A percentile compares a stretch with the other conserved stretches of the same genome.
Evolutionary conservation across 2,329 filamentous ascomycete species (phyloP).

Genomic region (Chaetomium sp.): DNA sequence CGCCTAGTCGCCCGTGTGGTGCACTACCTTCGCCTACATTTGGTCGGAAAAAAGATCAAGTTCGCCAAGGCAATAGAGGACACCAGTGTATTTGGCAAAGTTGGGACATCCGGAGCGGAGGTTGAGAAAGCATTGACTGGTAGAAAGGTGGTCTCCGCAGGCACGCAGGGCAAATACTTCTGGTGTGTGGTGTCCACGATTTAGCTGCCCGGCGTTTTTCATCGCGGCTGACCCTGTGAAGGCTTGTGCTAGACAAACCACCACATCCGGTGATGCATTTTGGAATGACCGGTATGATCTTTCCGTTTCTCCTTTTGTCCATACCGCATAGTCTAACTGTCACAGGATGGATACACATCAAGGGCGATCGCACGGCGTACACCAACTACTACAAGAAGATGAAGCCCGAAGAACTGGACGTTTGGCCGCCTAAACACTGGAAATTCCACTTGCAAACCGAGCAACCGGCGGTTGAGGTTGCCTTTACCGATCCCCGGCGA

Average conservation of each 20-base stretch:
- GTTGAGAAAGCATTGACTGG: constrained; percentile 70
- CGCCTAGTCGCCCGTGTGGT: constrained; percentile 71
- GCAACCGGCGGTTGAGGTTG: constrained; percentile 50
- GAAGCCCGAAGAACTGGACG: constrained; percentile 48
- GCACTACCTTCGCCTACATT: constrained; percentile 72
- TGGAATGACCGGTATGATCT: constrained; percentile 55
- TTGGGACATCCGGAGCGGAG: constrained; percentile 67
- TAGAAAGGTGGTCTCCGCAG: constrained; percentile 59
- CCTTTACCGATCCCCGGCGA: constrained; percentile 78
- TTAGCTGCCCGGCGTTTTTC: background rate
- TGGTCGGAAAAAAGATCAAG: constrained; percentile 76
- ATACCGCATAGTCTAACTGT: constrained; percentile 18
- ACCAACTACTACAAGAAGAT: constrained; percentile 74
- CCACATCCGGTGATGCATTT: constrained; percentile 89
- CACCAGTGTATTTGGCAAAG: constrained; percentile 82
- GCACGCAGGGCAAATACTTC: constrained; percentile 95
- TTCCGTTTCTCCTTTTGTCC: background rate
- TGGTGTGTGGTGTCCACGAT: constrained; percentile 45
- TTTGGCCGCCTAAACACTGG: constrained; percentile 86
- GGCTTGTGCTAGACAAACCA: constrained; percentile 59
- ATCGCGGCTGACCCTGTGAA: constrained; percentile 8
- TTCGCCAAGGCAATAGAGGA: constrained; percentile 70
- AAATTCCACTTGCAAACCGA: constrained; percentile 68
- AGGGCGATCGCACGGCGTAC: constrained; percentile 68
- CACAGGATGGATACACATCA: constrained; percentile 78